Evolutionary conservation across 768 basidiomycete species (phyloP), one percentile per base, ranked within the genome.

Genomic region (Rhodotorula toruloides): DNA sequence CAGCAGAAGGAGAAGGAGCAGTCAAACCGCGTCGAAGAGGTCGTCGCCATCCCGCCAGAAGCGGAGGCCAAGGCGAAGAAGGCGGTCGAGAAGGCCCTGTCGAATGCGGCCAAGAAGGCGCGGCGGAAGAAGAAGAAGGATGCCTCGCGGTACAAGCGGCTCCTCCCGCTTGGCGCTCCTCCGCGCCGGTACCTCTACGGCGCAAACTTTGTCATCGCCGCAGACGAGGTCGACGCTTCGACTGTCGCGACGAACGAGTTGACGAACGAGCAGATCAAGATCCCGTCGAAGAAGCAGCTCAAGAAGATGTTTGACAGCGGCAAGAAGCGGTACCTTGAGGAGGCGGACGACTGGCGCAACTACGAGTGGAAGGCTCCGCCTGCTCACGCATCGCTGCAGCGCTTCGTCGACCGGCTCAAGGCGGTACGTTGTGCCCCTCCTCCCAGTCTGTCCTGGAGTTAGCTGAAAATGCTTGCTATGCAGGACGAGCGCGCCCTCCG

Each of bases 401-500:
- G 47, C 22, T 43, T 68, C 25, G 27, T 68, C 31, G 37, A 22
- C 27, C 34, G 49, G 25, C 52, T 67, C 12, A 43, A 21, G 3
- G 43, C 66, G 8, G 66, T 67, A 19, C 27, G 66, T 63, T 19
- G 8, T 25, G 47, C 37, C 21, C 37, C 29, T n/a, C 12, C n/a
- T n/a, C n/a, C n/a, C n/a, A n/a, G n/a, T n/a, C n/a, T n/a, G n/a
- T n/a, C n/a, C n/a, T n/a, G n/a, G n/a, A n/a, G n/a, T n/a, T n/a
- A n/a, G n/a, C n/a, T n/a, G n/a, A n/a, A n/a, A n/a, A n/a, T 25
- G 10, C 34, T 21, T 10, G 13, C 9, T 2, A 4, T 6, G 25
- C 49, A 67, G 66, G 66, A 67, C 43, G 66, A 68, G 25, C 54
- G 50, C 48, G 39, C 43, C 5, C 58, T 68, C 13, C 61, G 67